Base-by-base conservation (phyloP, 495 filamentous ascomycete genomes). In the Penicillium pulvis region DNA sequence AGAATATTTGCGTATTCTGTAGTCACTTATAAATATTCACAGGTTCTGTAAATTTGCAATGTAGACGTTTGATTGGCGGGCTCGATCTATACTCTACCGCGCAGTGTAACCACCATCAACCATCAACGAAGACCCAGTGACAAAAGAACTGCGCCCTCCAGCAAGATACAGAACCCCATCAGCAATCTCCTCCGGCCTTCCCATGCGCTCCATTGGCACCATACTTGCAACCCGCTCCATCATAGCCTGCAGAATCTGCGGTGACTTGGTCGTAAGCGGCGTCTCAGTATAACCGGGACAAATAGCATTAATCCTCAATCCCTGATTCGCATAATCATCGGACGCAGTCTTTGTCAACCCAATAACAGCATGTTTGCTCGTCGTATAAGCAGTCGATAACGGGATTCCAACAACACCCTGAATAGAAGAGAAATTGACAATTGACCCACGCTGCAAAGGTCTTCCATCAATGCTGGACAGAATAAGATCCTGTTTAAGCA, bases 391-490 rank as follows among this genome's bases (percentile, higher is more conserved):
- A 5, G 69, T 71, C 41, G 63, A 64, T 12, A 62, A 33, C 0
- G 75, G 63, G 1, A 72, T 61, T 0, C 70, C 53, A 4, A 70
- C 57, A 24, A 71, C 62, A 0, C 76, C 77, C 24, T 71, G 69
- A 6, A 70, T 69, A 6, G 77, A 81, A 5, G 78, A 75, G 53
- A 81, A 75, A 53, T 78, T 79, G 35, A 81, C 73, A 41, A 79
- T 69, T 2, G 71, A 70, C 1, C 76, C 74, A 8, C 70, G 65
- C 42, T 60, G 57, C 2, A 66, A 45, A 8, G 59, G 50, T 23
- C 64, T 62, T 0, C 68, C 64, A 51, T 71, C 61, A 56, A 71
- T 71, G 5, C 19, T 50, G 12, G 64, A 72, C 7, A 59, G 62
- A 19, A 79, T 57, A 14, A 70, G 73, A 12, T 77, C 71, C 56